A percentile compares a stretch with the other conserved stretches of the same genome.
phyloP scores from a whole-genome alignment of 2,329 filamentous ascomycete genomes.

The Apiospora koreana region DNA sequence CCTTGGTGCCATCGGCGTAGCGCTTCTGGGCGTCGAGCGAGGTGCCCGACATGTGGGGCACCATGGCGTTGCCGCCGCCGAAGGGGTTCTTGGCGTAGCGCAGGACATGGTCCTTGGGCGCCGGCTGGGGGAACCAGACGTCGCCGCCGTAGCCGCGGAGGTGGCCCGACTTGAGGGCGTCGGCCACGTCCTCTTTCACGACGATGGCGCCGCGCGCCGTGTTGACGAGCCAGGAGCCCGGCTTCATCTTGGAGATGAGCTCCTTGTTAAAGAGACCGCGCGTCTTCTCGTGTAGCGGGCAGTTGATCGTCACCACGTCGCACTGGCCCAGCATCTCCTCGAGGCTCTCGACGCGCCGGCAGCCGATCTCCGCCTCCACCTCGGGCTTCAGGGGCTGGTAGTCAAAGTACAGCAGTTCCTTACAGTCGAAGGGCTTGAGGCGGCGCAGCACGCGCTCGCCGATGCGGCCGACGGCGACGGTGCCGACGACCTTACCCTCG shows the following conservation, averaged over 20 bases:
- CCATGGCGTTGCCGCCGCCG: slow-evolving; percentile 97
- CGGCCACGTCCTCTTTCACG: slow-evolving; percentile 98
- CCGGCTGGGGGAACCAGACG: slow-evolving; percentile 98
- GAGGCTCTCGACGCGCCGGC: slow-evolving; percentile 81
- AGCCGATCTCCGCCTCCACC: slow-evolving; percentile 93
- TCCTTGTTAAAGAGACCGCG: slow-evolving; percentile 98
- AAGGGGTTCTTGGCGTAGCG: slow-evolving; percentile 92
- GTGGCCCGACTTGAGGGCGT: slow-evolving; percentile 87
- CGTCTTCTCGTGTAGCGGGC: slow-evolving; percentile 98
- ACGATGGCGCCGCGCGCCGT: slow-evolving; percentile 98
- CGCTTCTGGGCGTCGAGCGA: slow-evolving; percentile 97
- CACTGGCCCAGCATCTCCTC: slow-evolving; percentile 95
- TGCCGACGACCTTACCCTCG: slow-evolving; percentile 96
- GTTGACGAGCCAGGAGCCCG: slow-evolving; percentile 95
- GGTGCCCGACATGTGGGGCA: slow-evolving; percentile 97
- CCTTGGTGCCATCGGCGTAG: slow-evolving; percentile 85
- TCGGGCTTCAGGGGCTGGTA: slow-evolving; percentile 91
- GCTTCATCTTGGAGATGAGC: slow-evolving; percentile 98
- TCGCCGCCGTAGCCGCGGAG: slow-evolving; percentile 87
- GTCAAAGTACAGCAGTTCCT: slow-evolving; percentile 98
- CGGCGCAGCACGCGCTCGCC: slow-evolving; percentile 96
- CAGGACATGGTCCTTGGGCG: slow-evolving; percentile 88
- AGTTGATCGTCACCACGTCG: slow-evolving; percentile 99
- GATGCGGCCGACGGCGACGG: slow-evolving; percentile 95
- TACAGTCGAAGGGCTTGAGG: slow-evolving; percentile 98